Evolutionary conservation across 2,329 filamentous ascomycete genomes (phyloP).

Genomic region (Chrysoporthe deuterocubensis): DNA sequence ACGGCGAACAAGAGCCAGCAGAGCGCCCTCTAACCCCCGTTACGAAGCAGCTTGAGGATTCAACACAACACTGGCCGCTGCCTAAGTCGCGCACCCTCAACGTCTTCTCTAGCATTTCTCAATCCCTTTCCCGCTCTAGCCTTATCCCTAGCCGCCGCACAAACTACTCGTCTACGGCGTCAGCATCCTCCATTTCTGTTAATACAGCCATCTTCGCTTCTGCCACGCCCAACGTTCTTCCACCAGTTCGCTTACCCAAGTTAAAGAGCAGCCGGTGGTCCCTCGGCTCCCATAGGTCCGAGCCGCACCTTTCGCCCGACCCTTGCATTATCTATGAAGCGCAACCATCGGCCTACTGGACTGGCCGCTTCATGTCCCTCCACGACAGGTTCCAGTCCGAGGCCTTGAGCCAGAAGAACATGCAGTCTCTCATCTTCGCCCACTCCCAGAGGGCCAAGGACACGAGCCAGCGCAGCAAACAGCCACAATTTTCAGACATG

Average conservation of each 20-base stretch:
- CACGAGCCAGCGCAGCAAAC: conserved; percentile 18
- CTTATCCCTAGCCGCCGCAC: conserved; percentile 15
- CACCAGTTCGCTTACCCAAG: background rate
- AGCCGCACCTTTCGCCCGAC: conserved; percentile 23
- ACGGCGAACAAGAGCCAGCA: background rate
- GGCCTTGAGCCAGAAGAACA: conserved; percentile 32
- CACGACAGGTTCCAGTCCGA: conserved; percentile 58
- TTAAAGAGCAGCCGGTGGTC: conserved; percentile 19
- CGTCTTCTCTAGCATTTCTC: conserved; percentile 23
- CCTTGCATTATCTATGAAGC: conserved; percentile 44
- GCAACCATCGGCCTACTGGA: conserved; percentile 61
- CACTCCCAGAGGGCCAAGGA: conserved; percentile 17
- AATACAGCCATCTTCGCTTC: conserved; percentile 5
- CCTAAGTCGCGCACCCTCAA: conserved; percentile 24
- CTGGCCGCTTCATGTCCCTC: conserved; percentile 62
- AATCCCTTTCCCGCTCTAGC: conserved; percentile 26
- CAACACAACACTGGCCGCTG: conserved; percentile 13
- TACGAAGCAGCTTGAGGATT: conserved; percentile 4
- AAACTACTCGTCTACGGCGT: conserved; percentile 19
- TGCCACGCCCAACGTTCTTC: background rate
- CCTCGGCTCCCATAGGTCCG: conserved; percentile 27
- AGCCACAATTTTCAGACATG: background rate
- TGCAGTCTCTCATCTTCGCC: conserved; percentile 32
- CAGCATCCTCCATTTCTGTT: conserved; percentile 24
- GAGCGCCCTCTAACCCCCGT: background rate